Conservation (phyloP, 768 basidiomycete genomes). For the Terana coerulea region DNA sequence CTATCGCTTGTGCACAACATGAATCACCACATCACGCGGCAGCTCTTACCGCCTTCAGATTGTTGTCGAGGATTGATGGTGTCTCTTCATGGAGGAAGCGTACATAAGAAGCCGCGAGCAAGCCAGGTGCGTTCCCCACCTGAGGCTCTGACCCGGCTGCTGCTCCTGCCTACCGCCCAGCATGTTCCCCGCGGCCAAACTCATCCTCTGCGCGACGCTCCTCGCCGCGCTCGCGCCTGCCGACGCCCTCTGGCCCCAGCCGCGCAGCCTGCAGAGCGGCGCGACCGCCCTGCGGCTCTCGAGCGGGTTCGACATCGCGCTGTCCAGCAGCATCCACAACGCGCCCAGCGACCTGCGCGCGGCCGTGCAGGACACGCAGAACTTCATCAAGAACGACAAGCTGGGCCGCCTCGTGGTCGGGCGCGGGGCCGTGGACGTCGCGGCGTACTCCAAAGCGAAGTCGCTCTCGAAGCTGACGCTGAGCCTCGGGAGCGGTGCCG, state of each 20-base stretch:
- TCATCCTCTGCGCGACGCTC: slow-evolving; percentile 19
- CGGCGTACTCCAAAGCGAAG: slow-evolving; percentile 35
- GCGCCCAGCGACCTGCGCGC: slow-evolving; percentile 54
- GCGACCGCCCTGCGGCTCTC: slow-evolving; percentile 36
- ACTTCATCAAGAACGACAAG: slow-evolving; percentile 46
- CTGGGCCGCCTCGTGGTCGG: slow-evolving; percentile 56
- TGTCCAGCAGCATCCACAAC: slow-evolving; percentile 31
- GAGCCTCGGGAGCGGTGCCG: slow-evolving; percentile 30
- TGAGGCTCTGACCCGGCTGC: slow-evolving; percentile 2
- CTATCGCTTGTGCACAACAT: neutral
- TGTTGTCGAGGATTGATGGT: too few relatives aligned
- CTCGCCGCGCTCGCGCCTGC: slow-evolving; percentile 18
- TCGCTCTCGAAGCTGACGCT: slow-evolving; percentile 42
- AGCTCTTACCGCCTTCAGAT: too few relatives aligned
- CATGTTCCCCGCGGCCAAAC: slow-evolving; percentile 14
- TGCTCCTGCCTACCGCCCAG: neutral
- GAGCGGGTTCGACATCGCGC: slow-evolving; percentile 45
- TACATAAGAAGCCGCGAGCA: slow-evolving; percentile 1
- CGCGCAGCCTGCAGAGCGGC: slow-evolving; percentile 27
- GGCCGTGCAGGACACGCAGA: slow-evolving; percentile 50
- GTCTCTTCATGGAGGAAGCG: neutral
- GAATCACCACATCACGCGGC: slow-evolving; percentile 6
- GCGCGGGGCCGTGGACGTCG: slow-evolving; percentile 48
- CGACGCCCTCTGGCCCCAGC: slow-evolving; percentile 35
- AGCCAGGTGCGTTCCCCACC: neutral